These are phyloP conservation scores for Wickerhamiella cacticola DNA, from an alignment of 805 yeast genomes.

Conservation along the genomic window DNA sequence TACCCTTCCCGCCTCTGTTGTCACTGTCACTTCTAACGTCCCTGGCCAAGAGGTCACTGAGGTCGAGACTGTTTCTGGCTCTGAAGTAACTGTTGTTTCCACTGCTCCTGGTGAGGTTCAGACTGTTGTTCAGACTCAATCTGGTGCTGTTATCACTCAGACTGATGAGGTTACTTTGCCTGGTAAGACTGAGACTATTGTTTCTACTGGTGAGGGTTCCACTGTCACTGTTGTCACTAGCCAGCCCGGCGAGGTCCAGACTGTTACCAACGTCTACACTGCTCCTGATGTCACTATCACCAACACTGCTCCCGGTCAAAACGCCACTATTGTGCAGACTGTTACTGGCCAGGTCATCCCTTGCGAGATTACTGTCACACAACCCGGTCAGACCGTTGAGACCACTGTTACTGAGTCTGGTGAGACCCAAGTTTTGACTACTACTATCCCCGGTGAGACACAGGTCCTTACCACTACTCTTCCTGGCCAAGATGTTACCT, in stretches of 20 bases:
- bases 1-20: constrained; percentile 2
- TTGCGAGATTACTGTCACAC: neutral
- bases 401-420: constrained; percentile 5
- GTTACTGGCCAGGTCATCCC: constrained; percentile 5
- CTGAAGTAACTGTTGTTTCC: constrained; percentile 1
- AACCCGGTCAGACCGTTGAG: constrained; percentile 1
- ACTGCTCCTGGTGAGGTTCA: constrained; percentile 7
- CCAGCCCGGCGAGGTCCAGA: constrained; percentile 5
- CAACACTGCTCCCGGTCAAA: neutral
- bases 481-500: constrained; percentile 5
- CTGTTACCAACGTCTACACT: constrained; percentile 2
- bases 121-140: constrained; percentile 3
- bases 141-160: constrained; percentile 5
- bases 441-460: constrained; percentile 5
- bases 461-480: constrained; percentile 3
- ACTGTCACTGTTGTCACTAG: constrained; percentile 4
- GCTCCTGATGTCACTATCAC: constrained; percentile 8
- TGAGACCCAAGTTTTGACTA: constrained; percentile 2
- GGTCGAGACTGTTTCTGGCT: constrained; percentile 8
- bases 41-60: constrained; percentile 8
- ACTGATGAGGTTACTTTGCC: constrained; percentile 4
- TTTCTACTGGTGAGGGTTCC: constrained; percentile 10
- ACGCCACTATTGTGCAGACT: neutral
- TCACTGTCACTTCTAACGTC: neutral
- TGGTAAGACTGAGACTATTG: constrained; percentile 9